Base-by-base conservation (phyloP, 2,329 filamentous ascomycete species). In the Monascus ruber region DNA sequence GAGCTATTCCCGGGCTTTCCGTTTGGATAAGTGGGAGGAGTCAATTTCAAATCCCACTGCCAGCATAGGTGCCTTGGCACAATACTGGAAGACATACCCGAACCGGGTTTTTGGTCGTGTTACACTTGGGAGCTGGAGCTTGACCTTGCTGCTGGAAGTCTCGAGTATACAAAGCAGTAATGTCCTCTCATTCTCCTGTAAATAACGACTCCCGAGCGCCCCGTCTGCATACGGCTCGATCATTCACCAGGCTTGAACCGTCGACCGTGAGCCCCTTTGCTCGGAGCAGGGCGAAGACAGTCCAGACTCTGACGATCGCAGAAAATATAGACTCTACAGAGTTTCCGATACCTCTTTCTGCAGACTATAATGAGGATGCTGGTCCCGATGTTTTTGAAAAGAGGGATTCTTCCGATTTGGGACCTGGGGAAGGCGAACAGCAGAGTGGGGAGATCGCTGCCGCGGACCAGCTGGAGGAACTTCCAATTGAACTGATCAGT, bases 401-500 rank as follows among this genome's bases (percentile, higher is more conserved):
- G 47, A 50, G 52, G 38, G 49, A 53, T 26, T 57, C 62, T 9
- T 49, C 54, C 25, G 60, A 60, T 35, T 54, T 52, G 17, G 52
- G 50, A 8, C 48, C 49, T 32, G 52, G 48, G 9, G 55, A 56
- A 29, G 54, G 58, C 39, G 47, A 46, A 10, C 46, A 54, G 34
- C 54, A 60, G 28, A 49, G 49, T 28, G 53, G 59, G 27, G 54
- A 61, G 35, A 51, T 50, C n/a, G 59, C 58, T 31, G 53, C 59
- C 10, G 53, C 83, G 3, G 75, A 85, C 46, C 81, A 85, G 41
- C 81, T 91, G 46, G 85, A 94, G 52, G 84, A 94, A 54, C 77
- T 98, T 33, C 91, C 91, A 9, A 91, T 95, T 53, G 91, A 98
- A 71, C 76, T 98, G 42, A 75, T 91, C 42, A 91, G 85, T 60